Base-by-base conservation (phyloP, 192 early-diverging fungal species). In the Coemansia sp. region DNA sequence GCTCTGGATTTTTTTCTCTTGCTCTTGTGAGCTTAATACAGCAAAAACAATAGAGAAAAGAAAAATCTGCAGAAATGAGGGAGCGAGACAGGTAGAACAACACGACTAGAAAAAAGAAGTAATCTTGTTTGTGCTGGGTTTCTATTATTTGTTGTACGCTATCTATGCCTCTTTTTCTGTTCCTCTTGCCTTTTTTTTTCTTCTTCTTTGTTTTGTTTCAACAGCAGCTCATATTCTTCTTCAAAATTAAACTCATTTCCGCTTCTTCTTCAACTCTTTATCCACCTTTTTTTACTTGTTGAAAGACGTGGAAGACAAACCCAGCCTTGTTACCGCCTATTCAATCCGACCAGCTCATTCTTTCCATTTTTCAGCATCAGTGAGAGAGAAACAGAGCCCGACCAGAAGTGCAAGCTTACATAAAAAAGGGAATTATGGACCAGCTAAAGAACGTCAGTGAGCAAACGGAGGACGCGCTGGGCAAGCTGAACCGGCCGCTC, bases 381-480 rank as follows among this genome's bases (percentile, higher is more conserved):
- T 54, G 37, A 39, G 9, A 54, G 32, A 54, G 19, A 39, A 19
- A 51, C n/a, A 5, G 37, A n/a, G 7, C 0, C 32, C 19, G 1
- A 14, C 9, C 13, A 37, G 8, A 41, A 12, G 16, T 3, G 32
- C 22, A 49, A 32, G 45, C 20, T 22, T 14, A n/a, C n/a, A 49
- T 25, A 10, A 53, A 44, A 16, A 37, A 63, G 37, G 5, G 17
- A 48, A 51, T 14, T 37, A 81, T 82, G 79, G 79, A 82, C 8
- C 75, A 82, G 65, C 67, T 82, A 45, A 82, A 65, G 63, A 76
- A 73, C 46, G 75, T 68, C 43, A 82, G 79, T 61, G 79, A 82
- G 68, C 85, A 88, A 63, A 78, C 91, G 17, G 96, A 98, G 84
- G 86, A 91, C 42, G 44, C 88, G 45, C 80, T 97, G 53, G 94